phyloP scores from a whole-genome alignment of 768 basidiomycete species.

The Leccinum ochraceum region DNA sequence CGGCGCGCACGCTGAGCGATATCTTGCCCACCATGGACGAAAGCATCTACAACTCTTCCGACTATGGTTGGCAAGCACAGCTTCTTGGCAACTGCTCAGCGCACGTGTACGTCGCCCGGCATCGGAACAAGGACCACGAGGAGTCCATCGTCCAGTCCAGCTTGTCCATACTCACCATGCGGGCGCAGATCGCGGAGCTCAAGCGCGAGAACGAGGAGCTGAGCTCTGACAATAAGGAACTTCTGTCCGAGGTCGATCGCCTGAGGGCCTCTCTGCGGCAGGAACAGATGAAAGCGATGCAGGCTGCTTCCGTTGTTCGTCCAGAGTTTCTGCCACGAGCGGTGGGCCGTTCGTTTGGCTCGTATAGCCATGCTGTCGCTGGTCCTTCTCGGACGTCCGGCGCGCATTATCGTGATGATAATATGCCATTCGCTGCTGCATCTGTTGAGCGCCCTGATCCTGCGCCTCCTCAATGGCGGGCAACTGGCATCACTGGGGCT shows the following conservation, averaged over 20 bases:
- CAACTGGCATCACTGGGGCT: conserved; percentile 9
- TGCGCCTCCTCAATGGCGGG: not conserved
- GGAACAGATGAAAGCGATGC: conserved; percentile 12
- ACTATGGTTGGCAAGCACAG: conserved; percentile 65
- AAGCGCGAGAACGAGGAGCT: conserved; percentile 32
- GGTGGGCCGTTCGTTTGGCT: conserved; percentile 1
- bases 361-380: conserved; percentile 21
- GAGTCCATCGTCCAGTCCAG: conserved; percentile 50
- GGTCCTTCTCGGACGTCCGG: conserved; percentile 22
- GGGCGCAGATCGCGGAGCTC: conserved; percentile 41
- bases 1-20: conserved; percentile 45
- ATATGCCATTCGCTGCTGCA: not conserved
- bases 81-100: conserved; percentile 61
- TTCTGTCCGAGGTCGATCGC: conserved; percentile 29
- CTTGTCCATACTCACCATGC: conserved; percentile 45
- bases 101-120: conserved; percentile 49
- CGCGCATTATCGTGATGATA: not conserved
- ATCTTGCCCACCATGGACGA: conserved; percentile 51
- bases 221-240: conserved; percentile 23
- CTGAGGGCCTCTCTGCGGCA: conserved; percentile 17
- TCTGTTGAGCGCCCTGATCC: not conserved
- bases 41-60: conserved; percentile 40
- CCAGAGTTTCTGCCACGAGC: not conserved
- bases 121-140: conserved; percentile 24
- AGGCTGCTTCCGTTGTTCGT: not conserved